These are phyloP conservation scores for Claviceps maximensis DNA, from an alignment of 2,329 filamentous ascomycete genomes.

Conservation along the genomic window DNA sequence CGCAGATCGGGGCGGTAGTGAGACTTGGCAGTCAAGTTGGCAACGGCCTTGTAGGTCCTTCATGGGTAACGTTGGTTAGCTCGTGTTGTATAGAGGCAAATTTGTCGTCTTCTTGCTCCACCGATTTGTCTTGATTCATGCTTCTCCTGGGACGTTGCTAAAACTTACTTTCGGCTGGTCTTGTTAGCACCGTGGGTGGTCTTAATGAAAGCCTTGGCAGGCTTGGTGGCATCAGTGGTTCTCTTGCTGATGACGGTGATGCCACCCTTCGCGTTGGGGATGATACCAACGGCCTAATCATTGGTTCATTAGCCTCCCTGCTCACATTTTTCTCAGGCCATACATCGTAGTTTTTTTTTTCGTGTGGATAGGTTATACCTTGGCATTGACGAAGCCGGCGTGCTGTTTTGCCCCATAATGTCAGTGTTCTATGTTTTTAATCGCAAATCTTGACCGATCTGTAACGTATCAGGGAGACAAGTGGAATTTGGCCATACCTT, in stretches of 20 bases:
- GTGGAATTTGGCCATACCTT: slow-evolving; percentile 47
- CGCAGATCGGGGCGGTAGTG: slow-evolving; percentile 76
- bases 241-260: slow-evolving; percentile 80
- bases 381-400: slow-evolving; percentile 84
- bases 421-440: slow-evolving; percentile 21
- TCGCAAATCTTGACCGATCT: background rate
- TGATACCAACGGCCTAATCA: slow-evolving; percentile 66
- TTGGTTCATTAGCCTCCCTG: slow-evolving; percentile 11
- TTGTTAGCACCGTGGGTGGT: slow-evolving; percentile 59
- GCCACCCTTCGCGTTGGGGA: slow-evolving; percentile 62
- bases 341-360: background rate
- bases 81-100: slow-evolving; percentile 5
- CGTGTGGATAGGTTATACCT: slow-evolving; percentile 43
- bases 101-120: slow-evolving; percentile 5
- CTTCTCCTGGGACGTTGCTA: background rate
- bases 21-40: slow-evolving; percentile 67
- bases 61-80: slow-evolving; percentile 3
- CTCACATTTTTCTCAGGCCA: slow-evolving; percentile 1
- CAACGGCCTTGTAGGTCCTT: slow-evolving; percentile 82
- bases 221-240: slow-evolving; percentile 55
- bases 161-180: slow-evolving; percentile 53
- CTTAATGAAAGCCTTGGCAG: slow-evolving; percentile 51
- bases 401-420: slow-evolving; percentile 41
- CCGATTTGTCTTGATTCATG: background rate
- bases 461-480: background rate